Conservation (phyloP, 2,329 filamentous ascomycete species). For the Colletotrichum sp. region DNA sequence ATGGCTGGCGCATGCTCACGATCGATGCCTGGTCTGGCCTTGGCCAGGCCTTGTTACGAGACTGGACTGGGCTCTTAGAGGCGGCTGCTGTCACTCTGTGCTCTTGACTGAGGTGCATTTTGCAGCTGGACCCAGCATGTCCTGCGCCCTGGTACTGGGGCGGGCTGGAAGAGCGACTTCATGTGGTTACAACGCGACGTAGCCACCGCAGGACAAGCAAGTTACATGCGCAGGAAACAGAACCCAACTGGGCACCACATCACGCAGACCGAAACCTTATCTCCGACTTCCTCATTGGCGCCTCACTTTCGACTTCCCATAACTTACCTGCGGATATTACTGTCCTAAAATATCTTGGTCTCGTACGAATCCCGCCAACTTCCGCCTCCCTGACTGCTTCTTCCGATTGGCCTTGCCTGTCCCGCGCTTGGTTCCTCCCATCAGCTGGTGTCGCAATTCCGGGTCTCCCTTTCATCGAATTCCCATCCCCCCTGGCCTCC, state of each 20-base stretch:
- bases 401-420: background rate
- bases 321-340: background rate
- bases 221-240: background rate
- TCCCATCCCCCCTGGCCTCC: background rate
- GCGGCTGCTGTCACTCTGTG: background rate
- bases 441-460: background rate
- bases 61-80: background rate
- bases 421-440: background rate
- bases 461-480: background rate
- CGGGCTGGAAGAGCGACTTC: background rate
- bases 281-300: background rate
- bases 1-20: background rate
- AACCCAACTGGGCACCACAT: background rate
- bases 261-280: background rate
- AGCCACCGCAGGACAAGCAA: background rate
- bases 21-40: background rate
- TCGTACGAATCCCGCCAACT: background rate
- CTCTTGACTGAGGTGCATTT: background rate
- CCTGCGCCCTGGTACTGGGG: background rate
- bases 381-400: background rate
- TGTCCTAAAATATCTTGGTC: background rate
- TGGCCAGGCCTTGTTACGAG: background rate
- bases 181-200: background rate
- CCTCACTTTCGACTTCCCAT: background rate
- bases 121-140: background rate